Evolutionary conservation across 2,329 filamentous ascomycete species (phyloP), one percentile per base, ranked within the genome.

Genomic region (Neurospora crassa): DNA sequence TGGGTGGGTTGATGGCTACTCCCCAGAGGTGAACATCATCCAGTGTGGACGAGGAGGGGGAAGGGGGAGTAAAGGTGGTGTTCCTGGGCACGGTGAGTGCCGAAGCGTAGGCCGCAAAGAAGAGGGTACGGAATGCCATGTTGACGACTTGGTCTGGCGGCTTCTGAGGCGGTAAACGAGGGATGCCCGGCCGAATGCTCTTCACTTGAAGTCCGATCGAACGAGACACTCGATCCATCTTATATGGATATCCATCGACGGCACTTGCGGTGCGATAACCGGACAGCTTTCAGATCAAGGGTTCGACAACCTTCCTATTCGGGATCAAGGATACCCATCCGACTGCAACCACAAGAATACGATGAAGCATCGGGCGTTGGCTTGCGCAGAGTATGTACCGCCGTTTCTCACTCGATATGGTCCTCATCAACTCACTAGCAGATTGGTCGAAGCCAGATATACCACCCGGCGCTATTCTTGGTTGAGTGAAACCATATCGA

Each of bases 1-100:
- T 73, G 3, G 75, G 76, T 0, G 75, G 76, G 42, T 67, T 72
- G 12, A 71, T 16, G 12, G 74, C 72, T 7, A 37, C 29, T 63
- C 53, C 53, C 53, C 24, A 34, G 8, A 63, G 53, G 24, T 63
- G 24, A 18, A 37, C 18, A 37, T 63, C 53, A 37, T 63, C 53
- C 53, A 37, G 5, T 8, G 69, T 68, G 73, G 20, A 41, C 14
- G 43, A 63, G 67, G 63, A 71, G 24, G 67, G 29, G 14, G 67
- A 20, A 20, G 43, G 63, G 6, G 20, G 29, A 4, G 29, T 63
- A 1, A n/a, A 34, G 16, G 53, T 63, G 53, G 53, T 37, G 29
- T 63, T 63, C 53, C 8, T 5, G 24, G 70, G 41, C 63, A 40
- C 42, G 43, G 70, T 40, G 8, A 71, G 40, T 12, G 69, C 42